Evolutionary conservation across 1,139 yeast species (phyloP).

Genomic region (Suhomyces chickasaworum): DNA sequence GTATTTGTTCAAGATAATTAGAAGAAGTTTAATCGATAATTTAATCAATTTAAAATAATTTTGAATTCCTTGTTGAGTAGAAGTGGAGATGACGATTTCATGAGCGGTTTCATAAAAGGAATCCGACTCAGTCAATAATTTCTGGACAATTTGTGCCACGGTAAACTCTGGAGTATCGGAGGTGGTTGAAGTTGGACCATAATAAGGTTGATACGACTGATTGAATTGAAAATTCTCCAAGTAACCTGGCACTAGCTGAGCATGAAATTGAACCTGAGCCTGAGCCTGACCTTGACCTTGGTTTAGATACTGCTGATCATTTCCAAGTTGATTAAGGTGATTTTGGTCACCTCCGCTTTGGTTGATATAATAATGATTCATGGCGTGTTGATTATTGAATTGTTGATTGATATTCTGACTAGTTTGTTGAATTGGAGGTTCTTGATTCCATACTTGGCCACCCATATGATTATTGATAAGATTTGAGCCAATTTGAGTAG

Average conservation of each 20-base stretch:
- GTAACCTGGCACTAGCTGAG: background rate
- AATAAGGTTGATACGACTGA: slow-evolving; percentile 1
- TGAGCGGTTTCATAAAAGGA: slow-evolving; percentile 32
- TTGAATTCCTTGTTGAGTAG: slow-evolving; percentile 21
- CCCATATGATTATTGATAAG: too few relatives aligned
- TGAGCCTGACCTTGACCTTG: background rate
- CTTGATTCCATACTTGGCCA: too few relatives aligned
- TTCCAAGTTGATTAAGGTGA: too few relatives aligned
- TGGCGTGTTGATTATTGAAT: too few relatives aligned
- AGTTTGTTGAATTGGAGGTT: too few relatives aligned
- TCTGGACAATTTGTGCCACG: slow-evolving; percentile 6
- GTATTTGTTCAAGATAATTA: slow-evolving; percentile 34
- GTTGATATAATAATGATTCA: too few relatives aligned
- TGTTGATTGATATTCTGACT: too few relatives aligned
- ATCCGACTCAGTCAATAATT: slow-evolving; percentile 25
- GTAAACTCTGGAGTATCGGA: background rate
- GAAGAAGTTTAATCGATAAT: slow-evolving; percentile 40
- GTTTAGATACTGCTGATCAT: background rate
- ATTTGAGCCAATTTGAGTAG: too few relatives aligned
- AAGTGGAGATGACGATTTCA: slow-evolving; percentile 18
- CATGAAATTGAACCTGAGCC: too few relatives aligned
- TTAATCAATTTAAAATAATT: slow-evolving; percentile 41
- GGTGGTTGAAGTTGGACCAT: background rate
- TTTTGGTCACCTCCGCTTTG: too few relatives aligned
- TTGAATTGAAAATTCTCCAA: background rate